Evolutionary conservation across 208 protist genomes (phyloP), one percentile per base, ranked within the genome.

Genomic region (Vickermania spadyakhi): DNA sequence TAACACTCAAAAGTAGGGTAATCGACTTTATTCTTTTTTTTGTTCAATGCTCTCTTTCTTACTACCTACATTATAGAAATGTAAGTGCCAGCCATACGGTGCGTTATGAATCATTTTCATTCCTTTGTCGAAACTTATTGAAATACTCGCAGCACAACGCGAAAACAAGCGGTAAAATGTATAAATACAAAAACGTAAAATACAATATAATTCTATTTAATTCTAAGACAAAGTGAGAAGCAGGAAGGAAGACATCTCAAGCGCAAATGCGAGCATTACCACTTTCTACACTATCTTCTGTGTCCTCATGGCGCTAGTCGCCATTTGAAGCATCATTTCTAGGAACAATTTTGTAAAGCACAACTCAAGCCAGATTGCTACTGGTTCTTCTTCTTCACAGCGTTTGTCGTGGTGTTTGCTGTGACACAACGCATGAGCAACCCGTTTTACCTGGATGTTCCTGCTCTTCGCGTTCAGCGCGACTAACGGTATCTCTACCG

Each of bases 21-120:
- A n/a, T n/a, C n/a, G n/a, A n/a, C n/a, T 64, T 59, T 51, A 27
- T 49, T 45, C 52, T 64, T 51, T 28, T 58, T 14, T 41, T 42
- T 59, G 5, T 56, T 52, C 57, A 60, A 26, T 53, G 31, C 60
- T 41, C 41, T 54, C 29, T 36, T 52, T 7, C n/a, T 58, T 60
- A 31, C 31, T 41, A 45, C 61, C 30, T 74, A 52, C 66, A 4
- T 45, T 45, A 45, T 18, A 45, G 36, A 45, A 45, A 45, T 45
- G 11, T 45, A 45, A n/a, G 18, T 45, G 7, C 11, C 36, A 45
- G 7, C 36, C n/a, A n/a, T n/a, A n/a, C n/a, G n/a, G n/a, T n/a
- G n/a, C n/a, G n/a, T n/a, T n/a, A n/a, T n/a, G n/a, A n/a, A n/a
- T n/a, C n/a, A n/a, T n/a, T n/a, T n/a, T n/a, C n/a, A n/a, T n/a